Conservation (phyloP, 495 filamentous ascomycete genomes). For the Neurospora africana region DNA sequence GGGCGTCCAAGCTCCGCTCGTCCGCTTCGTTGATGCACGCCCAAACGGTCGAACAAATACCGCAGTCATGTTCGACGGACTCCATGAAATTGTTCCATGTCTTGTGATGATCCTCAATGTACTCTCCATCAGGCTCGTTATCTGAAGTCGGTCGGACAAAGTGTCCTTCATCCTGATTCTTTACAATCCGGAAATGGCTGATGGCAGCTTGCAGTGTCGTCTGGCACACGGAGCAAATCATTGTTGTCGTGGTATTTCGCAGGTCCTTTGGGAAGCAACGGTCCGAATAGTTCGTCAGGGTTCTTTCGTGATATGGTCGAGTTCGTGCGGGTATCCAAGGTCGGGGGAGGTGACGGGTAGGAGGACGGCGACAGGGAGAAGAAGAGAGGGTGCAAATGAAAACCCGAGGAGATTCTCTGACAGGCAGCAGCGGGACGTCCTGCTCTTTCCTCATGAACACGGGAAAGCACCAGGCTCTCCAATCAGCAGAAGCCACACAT, state of each 20-base stretch:
- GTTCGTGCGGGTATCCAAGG: background rate
- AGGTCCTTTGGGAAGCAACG: background rate
- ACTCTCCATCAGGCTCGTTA: background rate
- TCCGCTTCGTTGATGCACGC: fast-evolving
- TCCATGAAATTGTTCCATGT: background rate
- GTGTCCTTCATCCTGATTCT: background rate
- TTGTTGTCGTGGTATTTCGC: background rate
- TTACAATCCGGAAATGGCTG: background rate
- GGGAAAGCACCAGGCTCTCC: background rate
- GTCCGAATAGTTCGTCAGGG: background rate
- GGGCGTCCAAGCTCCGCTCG: background rate
- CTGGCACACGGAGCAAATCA: background rate
- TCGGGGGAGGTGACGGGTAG: background rate
- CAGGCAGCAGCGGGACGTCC: background rate
- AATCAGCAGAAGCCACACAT: background rate
- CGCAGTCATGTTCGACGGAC: fast-evolving
- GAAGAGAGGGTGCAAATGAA: background rate
- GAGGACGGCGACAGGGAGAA: background rate
- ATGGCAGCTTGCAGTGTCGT: background rate
- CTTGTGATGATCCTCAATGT: background rate
- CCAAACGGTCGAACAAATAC: background rate
- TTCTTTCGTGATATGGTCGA: background rate
- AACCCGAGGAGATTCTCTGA: background rate
- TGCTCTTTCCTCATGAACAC: background rate
- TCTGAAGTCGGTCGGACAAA: background rate